Percentiles rank a stretch among this genome's conserved stretches.
These are phyloP conservation scores for Penicillium egyptiacum DNA, from an alignment of 495 filamentous ascomycete species.

Conservation along the genomic window DNA sequence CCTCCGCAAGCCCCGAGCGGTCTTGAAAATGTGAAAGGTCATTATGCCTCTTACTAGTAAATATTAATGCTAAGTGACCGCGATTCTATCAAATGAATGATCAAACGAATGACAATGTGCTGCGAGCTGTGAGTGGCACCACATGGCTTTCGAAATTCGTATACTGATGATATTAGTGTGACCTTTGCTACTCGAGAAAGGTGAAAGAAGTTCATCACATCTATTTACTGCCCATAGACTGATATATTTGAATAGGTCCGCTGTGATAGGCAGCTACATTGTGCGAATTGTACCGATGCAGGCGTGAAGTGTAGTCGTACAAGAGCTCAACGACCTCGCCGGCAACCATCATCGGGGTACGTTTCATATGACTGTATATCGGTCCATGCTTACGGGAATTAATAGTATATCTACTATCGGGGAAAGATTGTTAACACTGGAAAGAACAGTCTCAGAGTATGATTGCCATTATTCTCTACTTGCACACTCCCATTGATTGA, in stretches of 20 bases:
- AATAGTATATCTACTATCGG: constrained; percentile 13
- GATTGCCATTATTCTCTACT: neutral
- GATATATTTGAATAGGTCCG: constrained; percentile 18
- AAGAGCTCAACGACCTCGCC: constrained; percentile 16
- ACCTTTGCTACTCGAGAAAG: constrained; percentile 32
- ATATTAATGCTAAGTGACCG: neutral
- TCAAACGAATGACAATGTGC: constrained; percentile 14
- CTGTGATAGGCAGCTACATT: constrained; percentile 25
- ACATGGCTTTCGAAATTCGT: neutral
- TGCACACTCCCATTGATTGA: neutral
- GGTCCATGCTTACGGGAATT: neutral
- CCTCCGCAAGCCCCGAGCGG: neutral
- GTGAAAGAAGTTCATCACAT: neutral
- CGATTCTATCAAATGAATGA: neutral
- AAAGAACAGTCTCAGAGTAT: constrained; percentile 19
- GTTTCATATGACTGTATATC: neutral
- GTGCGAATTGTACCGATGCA: constrained; percentile 30
- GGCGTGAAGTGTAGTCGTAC: constrained; percentile 24
- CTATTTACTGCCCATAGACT: neutral
- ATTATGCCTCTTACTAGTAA: neutral
- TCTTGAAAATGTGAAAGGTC: neutral
- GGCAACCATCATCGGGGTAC: constrained; percentile 17
- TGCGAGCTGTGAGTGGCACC: constrained; percentile 19
- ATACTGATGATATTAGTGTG: constrained; percentile 24
- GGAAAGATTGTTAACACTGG: constrained; percentile 19